phyloP scores from a whole-genome alignment of 805 yeast species.

The Suhomyces sp. region DNA sequence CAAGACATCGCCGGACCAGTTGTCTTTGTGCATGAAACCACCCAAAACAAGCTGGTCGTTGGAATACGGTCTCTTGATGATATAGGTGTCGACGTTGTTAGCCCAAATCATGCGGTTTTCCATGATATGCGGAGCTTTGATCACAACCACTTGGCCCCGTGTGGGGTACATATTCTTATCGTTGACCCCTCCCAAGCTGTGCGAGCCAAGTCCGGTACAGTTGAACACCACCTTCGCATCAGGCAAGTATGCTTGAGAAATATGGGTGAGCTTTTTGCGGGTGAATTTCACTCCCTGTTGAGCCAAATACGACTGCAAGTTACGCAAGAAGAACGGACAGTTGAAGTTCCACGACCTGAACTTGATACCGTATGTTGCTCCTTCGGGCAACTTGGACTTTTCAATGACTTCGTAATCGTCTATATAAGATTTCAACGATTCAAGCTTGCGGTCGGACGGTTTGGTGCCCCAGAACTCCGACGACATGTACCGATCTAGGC shows the following conservation, averaged over 20 bases:
- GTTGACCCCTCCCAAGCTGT: conserved; percentile 57
- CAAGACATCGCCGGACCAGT: conserved; percentile 61
- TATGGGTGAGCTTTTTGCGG: conserved; percentile 47
- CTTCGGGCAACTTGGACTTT: conserved; percentile 39
- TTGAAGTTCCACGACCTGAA: conserved; percentile 69
- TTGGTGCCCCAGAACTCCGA: conserved; percentile 55
- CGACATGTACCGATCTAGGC: conserved; percentile 54
- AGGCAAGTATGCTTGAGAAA: conserved; percentile 50
- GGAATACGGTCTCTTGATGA: conserved; percentile 69
- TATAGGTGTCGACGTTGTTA: conserved; percentile 56
- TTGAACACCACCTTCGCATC: conserved; percentile 56
- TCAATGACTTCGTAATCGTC: conserved; percentile 42
- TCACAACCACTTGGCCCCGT: conserved; percentile 76
- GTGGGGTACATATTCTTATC: conserved; percentile 66
- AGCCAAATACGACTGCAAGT: conserved; percentile 44
- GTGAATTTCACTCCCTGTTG: conserved; percentile 50
- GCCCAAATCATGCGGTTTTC: conserved; percentile 64
- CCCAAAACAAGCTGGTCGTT: conserved; percentile 70
- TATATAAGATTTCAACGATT: conserved; percentile 47
- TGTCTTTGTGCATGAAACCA: conserved; percentile 64
- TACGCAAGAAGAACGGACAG: conserved; percentile 58
- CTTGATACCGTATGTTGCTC: conserved; percentile 53
- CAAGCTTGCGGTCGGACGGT: conserved; percentile 47
- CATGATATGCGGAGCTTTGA: conserved; percentile 64
- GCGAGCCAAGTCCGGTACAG: conserved; percentile 75